phyloP scores from a whole-genome alignment of 345 rosid genomes.

The Rhizophora apiculata region DNA sequence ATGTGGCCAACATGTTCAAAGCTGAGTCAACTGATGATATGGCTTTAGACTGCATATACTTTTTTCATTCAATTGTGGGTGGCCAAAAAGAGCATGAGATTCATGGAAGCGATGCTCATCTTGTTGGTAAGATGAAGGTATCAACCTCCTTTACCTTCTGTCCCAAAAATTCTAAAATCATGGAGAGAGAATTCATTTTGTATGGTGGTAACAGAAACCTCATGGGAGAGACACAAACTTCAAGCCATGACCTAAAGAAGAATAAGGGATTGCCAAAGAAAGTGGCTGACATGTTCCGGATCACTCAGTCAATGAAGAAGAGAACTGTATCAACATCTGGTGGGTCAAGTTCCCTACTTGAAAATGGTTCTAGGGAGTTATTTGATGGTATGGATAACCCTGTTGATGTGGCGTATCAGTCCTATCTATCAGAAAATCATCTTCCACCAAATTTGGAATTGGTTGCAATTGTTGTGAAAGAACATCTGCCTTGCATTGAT shows the following conservation, averaged over 20 bases:
- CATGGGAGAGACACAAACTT: conserved; percentile 29
- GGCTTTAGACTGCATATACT: conserved; percentile 47
- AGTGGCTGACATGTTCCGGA: conserved; percentile 57
- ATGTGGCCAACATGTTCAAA: conserved; percentile 51
- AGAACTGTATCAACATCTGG: conserved; percentile 54
- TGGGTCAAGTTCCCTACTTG: conserved; percentile 47
- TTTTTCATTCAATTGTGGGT: conserved; percentile 50
- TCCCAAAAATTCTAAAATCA: conserved; percentile 39
- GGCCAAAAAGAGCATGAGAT: conserved; percentile 35
- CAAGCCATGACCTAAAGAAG: conserved; percentile 35
- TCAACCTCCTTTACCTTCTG: conserved; percentile 53
- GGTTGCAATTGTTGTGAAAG: conserved; percentile 73
- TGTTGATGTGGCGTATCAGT: conserved; percentile 31
- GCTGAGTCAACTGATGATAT: conserved; percentile 30
- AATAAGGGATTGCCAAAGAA: conserved; percentile 65
- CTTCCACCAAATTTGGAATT: conserved; percentile 71
- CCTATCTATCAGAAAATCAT: conserved; percentile 38
- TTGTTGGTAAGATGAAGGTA: conserved; percentile 71
- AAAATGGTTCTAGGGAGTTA: conserved; percentile 49
- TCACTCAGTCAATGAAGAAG: conserved; percentile 45
- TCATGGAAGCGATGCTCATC: conserved; percentile 34
- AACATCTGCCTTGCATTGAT: conserved; percentile 33
- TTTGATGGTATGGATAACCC: conserved; percentile 35
- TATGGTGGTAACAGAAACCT: conserved; percentile 47
- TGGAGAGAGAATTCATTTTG: conserved; percentile 77